phyloP scores from a whole-genome alignment of 2,329 filamentous ascomycete genomes.

The Aspergillus pseudoviridinutans region DNA sequence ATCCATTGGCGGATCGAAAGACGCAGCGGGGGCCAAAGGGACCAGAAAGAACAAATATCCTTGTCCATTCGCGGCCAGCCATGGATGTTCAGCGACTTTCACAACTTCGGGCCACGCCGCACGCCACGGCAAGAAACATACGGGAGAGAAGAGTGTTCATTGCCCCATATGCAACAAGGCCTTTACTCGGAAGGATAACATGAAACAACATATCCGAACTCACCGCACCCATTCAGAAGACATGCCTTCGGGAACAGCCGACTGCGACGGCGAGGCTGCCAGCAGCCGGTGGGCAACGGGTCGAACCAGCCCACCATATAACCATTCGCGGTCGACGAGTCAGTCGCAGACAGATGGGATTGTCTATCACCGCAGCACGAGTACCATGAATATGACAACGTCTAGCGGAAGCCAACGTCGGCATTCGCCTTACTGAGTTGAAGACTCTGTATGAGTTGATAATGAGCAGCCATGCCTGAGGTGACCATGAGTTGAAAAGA shows the following conservation, averaged over 20 bases:
- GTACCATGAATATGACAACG: constrained; percentile 5
- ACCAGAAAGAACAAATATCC: constrained; percentile 61
- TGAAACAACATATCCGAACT: constrained; percentile 65
- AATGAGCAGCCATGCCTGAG: constrained; percentile 1
- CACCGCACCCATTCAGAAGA: constrained; percentile 44
- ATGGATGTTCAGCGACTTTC: constrained; percentile 59
- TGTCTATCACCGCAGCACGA: constrained; percentile 11
- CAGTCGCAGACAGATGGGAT: constrained; percentile 11
- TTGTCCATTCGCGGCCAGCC: constrained; percentile 58
- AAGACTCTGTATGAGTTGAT: constrained; percentile 6
- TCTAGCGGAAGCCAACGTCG: constrained; percentile 8
- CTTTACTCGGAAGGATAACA: constrained; percentile 66
- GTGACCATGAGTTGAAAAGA: not conserved
- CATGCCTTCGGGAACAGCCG: constrained; percentile 18
- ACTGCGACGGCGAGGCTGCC: constrained; percentile 12
- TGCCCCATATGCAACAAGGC: constrained; percentile 66
- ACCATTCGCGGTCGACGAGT: constrained; percentile 12
- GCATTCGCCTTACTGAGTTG: constrained; percentile 5
- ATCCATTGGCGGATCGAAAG: constrained; percentile 20
- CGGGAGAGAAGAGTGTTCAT: constrained; percentile 64
- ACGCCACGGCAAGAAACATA: constrained; percentile 66
- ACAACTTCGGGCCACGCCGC: constrained; percentile 65
- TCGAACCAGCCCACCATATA: constrained; percentile 10
- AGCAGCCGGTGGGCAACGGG: constrained; percentile 9
- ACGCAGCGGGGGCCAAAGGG: constrained; percentile 20